Conservation (phyloP, 495 filamentous ascomycete species). For the Neurospora hispaniola region DNA sequence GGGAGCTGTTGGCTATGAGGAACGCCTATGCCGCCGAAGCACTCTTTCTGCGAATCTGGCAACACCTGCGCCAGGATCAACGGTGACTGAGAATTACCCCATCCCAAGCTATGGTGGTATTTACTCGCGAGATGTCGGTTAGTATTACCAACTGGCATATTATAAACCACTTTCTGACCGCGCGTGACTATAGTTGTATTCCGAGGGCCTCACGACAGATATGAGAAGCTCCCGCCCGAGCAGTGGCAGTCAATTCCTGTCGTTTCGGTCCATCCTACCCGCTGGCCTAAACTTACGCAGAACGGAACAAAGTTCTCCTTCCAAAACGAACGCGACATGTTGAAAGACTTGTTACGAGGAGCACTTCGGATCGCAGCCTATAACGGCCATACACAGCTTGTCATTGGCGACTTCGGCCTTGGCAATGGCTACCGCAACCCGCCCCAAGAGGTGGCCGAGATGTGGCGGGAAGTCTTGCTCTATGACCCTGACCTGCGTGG, state of each 20-base stretch:
- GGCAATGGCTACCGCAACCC: constrained; percentile 63
- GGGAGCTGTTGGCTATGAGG: constrained; percentile 56
- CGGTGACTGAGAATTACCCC: constrained; percentile 48
- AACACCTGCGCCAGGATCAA: constrained; percentile 37
- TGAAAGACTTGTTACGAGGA: constrained; percentile 59
- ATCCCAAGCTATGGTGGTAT: constrained; percentile 56
- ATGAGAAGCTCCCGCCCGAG: constrained; percentile 33
- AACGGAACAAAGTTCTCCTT: constrained; percentile 58
- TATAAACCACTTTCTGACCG: constrained; percentile 10
- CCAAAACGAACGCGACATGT: constrained; percentile 53
- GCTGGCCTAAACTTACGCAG: constrained; percentile 58
- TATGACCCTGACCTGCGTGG: constrained; percentile 56
- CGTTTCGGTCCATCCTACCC: constrained; percentile 59
- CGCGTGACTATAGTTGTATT: constrained; percentile 28
- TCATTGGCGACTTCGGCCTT: constrained; percentile 61
- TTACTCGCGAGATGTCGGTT: constrained; percentile 54
- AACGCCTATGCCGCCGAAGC: constrained; percentile 59
- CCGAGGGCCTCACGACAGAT: constrained; percentile 35
- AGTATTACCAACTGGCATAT: constrained; percentile 11
- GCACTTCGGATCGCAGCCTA: constrained; percentile 57
- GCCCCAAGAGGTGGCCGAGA: constrained; percentile 50
- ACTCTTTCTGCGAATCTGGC: constrained; percentile 55
- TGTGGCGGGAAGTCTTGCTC: constrained; percentile 59
- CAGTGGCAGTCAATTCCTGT: constrained; percentile 48
- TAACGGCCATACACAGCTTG: constrained; percentile 46